phyloP scores from a whole-genome alignment of 169 alveolate genomes.

The Eimeria zaria region DNA sequence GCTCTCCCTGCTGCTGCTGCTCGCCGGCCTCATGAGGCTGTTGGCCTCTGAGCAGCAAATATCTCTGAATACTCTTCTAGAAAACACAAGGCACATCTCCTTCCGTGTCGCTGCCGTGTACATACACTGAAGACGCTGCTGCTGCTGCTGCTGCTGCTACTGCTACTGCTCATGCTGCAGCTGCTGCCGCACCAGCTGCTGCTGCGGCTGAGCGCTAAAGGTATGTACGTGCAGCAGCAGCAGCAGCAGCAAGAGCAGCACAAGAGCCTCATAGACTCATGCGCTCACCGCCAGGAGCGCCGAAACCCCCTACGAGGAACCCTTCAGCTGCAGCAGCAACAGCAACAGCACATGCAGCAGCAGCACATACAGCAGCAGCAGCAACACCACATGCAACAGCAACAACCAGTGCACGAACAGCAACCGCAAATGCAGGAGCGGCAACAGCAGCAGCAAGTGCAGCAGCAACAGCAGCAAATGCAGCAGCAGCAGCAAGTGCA shows the following conservation, averaged over 20 bases:
- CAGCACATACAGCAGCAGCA: neutral
- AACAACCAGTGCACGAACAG: neutral
- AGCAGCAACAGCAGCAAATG: neutral
- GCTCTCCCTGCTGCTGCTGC: neutral
- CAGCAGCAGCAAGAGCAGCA: constrained; percentile 27
- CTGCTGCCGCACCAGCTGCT: neutral
- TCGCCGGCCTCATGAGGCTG: neutral
- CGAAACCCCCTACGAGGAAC: constrained; percentile 1
- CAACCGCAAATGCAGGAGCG: neutral
- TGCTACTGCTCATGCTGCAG: neutral
- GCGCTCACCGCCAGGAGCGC: constrained; percentile 39
- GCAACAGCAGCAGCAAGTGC: neutral
- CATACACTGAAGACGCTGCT: neutral
- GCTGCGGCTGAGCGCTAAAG: neutral
- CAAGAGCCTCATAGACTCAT: constrained; percentile 3
- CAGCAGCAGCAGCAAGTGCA: neutral
- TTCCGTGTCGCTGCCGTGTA: neutral
- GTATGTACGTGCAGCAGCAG: too few species aligned
- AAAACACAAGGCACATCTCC: neutral
- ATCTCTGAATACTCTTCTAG: neutral
- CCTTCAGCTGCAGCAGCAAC: neutral
- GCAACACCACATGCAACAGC: too few species aligned
- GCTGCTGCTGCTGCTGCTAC: constrained; percentile 14
- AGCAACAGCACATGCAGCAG: neutral
- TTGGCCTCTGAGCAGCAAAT: neutral